These are phyloP conservation scores for Colletotrichum coccodes DNA, from an alignment of 2,329 filamentous ascomycete genomes.

Conservation along the genomic window DNA sequence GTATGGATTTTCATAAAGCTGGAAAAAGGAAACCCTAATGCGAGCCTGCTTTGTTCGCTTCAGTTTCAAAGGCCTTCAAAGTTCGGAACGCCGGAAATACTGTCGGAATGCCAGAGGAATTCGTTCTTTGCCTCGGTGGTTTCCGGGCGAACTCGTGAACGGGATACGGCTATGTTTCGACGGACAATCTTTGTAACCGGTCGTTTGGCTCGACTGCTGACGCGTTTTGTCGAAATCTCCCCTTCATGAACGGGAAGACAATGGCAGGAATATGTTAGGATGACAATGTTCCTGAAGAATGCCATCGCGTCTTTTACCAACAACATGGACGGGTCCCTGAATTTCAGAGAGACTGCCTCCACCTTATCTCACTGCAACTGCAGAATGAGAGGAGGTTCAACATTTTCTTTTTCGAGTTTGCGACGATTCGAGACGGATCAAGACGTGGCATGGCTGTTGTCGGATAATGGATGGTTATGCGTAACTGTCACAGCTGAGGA, in stretches of 20 bases:
- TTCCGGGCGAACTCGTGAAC: background rate
- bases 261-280: too few relatives aligned
- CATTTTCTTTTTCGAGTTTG: background rate
- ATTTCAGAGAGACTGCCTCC: background rate
- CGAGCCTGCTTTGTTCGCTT: background rate
- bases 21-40: background rate
- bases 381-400: background rate
- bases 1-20: background rate
- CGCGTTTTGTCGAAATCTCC: background rate
- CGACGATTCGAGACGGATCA: slow-evolving; percentile 1
- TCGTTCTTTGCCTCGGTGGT: background rate
- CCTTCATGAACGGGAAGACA: background rate
- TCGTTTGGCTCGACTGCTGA: background rate
- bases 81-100: background rate
- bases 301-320: background rate
- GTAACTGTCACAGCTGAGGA: background rate
- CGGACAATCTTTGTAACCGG: background rate
- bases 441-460: background rate
- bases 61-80: too few relatives aligned
- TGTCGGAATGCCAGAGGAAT: too few relatives aligned
- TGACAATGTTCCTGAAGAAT: background rate
- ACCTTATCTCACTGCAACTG: background rate
- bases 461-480: background rate
- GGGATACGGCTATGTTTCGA: background rate
- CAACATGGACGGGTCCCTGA: background rate